Evolutionary conservation across 1,284 basidiomycete species (phyloP), one percentile per base, ranked within the genome.

Genomic region (Schizopora paradoxa): DNA sequence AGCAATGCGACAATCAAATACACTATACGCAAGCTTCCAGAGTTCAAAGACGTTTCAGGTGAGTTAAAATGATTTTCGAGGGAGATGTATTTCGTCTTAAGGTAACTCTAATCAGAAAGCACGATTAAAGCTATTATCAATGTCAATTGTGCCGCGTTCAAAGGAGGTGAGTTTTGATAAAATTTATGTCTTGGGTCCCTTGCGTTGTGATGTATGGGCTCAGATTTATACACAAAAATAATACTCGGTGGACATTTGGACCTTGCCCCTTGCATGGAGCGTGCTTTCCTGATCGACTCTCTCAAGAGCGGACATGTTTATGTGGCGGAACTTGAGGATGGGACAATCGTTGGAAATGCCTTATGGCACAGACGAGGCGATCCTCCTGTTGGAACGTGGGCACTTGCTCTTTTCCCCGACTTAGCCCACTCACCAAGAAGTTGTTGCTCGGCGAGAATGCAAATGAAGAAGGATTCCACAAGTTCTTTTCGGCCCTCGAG

Each of bases 311-410:
- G 56, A 7, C 45, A 54, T 28, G 52, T 57, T 10, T 57, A 57
- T 38, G 48, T 56, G 18, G 55, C 52, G 2, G 52, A 56, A 29
- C 19, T 32, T 37, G 22, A 14, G 1, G 18, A 39, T 8, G 41
- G 45, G n/a, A n/a, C n/a, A n/a, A 51, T 58, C 26, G 45, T 58
- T 11, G 56, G 54, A 16, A 47, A 41, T 13, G 48, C 52, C 11
- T 52, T 52, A 6, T 58, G 56, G 56, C 57, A 54, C 43, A 51
- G 45, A 5, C 56, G 55, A 18, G 52, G 55, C 5, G 31, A 47
- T 32, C 44, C 43, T 21, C 34, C 56, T 27, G 52, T 51, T 37
- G 50, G 41, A 23, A n/a, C 29, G 46, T 48, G 25, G 22, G 41
- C 34, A 11, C 4, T 37, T 13, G 14, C 21, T 26, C 19, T 22